A percentile compares a stretch with the other conserved stretches of the same genome.
Evolutionary conservation across 2,329 filamentous ascomycete genomes (phyloP).

Genomic region (Thielaviopsis populi): DNA sequence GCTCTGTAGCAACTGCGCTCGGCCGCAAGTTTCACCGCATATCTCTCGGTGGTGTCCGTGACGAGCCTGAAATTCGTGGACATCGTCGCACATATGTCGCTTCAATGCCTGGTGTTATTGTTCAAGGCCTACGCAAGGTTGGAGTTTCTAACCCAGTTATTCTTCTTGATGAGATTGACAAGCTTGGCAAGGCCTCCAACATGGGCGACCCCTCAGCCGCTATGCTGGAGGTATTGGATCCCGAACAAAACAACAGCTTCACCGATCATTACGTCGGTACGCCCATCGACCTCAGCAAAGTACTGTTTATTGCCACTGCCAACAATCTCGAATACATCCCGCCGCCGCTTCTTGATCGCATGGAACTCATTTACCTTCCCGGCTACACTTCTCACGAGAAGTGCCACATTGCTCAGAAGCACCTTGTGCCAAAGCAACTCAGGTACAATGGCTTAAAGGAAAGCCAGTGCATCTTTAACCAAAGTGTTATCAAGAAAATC

Average conservation of each 20-base stretch:
- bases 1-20: slow-evolving; percentile 80
- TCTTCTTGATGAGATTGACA: slow-evolving; percentile 94
- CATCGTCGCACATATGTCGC: slow-evolving; percentile 93
- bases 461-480: slow-evolving; percentile 59
- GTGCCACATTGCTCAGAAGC: slow-evolving; percentile 79
- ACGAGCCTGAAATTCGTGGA: slow-evolving; percentile 92
- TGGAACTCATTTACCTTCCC: slow-evolving; percentile 88
- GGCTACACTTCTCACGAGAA: slow-evolving; percentile 97
- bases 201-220: slow-evolving; percentile 93
- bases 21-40: slow-evolving; percentile 95
- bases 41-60: slow-evolving; percentile 84
- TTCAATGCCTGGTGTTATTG: slow-evolving; percentile 93
- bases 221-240: slow-evolving; percentile 95
- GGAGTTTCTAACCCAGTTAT: slow-evolving; percentile 92
- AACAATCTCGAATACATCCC: slow-evolving; percentile 93
- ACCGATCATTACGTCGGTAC: slow-evolving; percentile 94
- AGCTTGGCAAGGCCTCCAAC: slow-evolving; percentile 78
- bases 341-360: slow-evolving; percentile 80
- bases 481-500: slow-evolving; percentile 82
- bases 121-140: slow-evolving; percentile 87
- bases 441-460: slow-evolving; percentile 69
- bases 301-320: slow-evolving; percentile 93
- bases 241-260: slow-evolving; percentile 91
- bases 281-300: slow-evolving; percentile 87
- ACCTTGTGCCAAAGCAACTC: slow-evolving; percentile 94